phyloP scores from a whole-genome alignment of 768 basidiomycete species.

The Phylloporus sp. region DNA sequence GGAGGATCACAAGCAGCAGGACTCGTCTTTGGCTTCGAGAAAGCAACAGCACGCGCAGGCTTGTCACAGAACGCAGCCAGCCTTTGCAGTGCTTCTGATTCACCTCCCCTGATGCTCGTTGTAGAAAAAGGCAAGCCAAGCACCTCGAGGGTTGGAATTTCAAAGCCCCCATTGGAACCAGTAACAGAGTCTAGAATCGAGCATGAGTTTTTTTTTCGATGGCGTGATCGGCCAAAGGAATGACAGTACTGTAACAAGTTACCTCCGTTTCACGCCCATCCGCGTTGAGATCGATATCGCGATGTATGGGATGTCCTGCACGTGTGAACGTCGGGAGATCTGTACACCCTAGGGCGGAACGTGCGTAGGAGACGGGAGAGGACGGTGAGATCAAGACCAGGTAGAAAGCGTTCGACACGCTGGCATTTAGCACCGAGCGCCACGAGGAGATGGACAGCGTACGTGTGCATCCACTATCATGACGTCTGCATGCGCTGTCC shows the following conservation, averaged over 20 bases:
- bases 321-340: constrained; percentile 17
- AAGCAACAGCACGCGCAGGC: constrained; percentile 7
- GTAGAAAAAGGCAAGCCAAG: constrained; percentile 19
- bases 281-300: constrained; percentile 13
- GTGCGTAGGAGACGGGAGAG: constrained; percentile 5
- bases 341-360: constrained; percentile 1
- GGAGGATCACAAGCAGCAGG: constrained; percentile 21
- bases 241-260: constrained; percentile 12
- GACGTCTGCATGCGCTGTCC: constrained; percentile 3
- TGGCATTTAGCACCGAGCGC: constrained; percentile 7
- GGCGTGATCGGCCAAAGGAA: constrained; percentile 16
- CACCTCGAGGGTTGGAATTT: constrained; percentile 20
- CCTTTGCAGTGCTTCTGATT: constrained; percentile 23
- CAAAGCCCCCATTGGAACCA: constrained; percentile 21
- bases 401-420: too few species aligned
- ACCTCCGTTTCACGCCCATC: constrained; percentile 15
- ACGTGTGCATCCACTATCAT: constrained; percentile 1
- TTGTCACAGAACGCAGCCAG: constrained; percentile 16
- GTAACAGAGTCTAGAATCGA: constrained; percentile 17
- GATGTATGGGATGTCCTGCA: constrained; percentile 3
- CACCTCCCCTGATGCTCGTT: constrained; percentile 30
- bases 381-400: neutral
- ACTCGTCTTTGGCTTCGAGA: constrained; percentile 14
- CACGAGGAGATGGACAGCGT: constrained; percentile 8
- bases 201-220: constrained; percentile 1